Base-by-base conservation (phyloP, 2,329 filamentous ascomycete species). In the Alternaria arbusti region DNA sequence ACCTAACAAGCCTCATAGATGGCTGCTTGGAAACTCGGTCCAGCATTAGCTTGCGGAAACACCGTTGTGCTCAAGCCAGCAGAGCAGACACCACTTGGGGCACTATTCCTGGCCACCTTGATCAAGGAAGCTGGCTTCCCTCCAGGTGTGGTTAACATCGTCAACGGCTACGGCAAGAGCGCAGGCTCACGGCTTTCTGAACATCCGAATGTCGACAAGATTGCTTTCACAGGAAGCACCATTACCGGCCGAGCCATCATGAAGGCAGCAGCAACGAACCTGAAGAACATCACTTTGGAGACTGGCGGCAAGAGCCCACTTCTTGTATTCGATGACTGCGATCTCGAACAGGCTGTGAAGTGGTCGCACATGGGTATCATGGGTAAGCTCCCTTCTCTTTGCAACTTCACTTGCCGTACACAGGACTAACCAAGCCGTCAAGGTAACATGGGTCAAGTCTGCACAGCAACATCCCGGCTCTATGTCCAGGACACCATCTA, bases 221-320 rank as follows among this genome's bases (percentile, higher is more conserved):
- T 46, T 23, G 44, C 44, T 15, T 46, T 46, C 44, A 46, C 44
- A 9, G 44, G 44, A 46, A 46, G 44, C 20, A 46, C 44, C 4
- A 46, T 46, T 10, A 46, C 44, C 12, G 20, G 44, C 44, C 44
- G 20, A 2, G 20, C 11, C 4, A 46, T 23, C 44, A 46, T 49
- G 46, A 49, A 28, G 25, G 46, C 46, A 12, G 23, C 46, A 11
- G 46, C 46, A 25, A 49, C n/a, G 15, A 49, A 28, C n/a, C 5
- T 49, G 25, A 49, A 49, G 25, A 49, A 49, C 2, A 49, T 49
- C 26, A 49, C 46, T 1, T 22, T 49, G 9, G 23, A 49, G 46
- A 49, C 46, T 22, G 46, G 46, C 10, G 46, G 46, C 25, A 49
- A 49, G 46, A 49, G 46, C n/a, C 46, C 46, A 17, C 46, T 49